A percentile compares a stretch with the other conserved stretches of the same genome.
These are phyloP conservation scores for Trichoderma endophyticum DNA, from an alignment of 2,329 filamentous ascomycete genomes.

Conservation along the genomic window DNA sequence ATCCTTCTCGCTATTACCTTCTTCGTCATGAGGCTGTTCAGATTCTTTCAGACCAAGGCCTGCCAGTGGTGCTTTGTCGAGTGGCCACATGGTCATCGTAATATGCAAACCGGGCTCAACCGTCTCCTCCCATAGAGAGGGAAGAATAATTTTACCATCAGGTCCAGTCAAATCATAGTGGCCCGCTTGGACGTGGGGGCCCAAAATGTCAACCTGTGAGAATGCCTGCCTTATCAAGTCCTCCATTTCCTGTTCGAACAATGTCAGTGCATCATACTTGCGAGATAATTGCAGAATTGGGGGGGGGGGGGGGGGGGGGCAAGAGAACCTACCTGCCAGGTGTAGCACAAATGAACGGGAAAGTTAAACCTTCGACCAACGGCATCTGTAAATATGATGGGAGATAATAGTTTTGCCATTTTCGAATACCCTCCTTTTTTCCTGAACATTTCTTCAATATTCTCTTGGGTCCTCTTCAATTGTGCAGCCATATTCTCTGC, in stretches of 20 bases:
- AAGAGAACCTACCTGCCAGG: constrained; percentile 74
- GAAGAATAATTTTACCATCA: constrained; percentile 77
- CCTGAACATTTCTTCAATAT: constrained; percentile 47
- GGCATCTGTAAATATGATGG: constrained; percentile 88
- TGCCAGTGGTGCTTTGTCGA: constrained; percentile 41
- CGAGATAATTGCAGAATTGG: no score
- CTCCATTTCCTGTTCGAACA: constrained; percentile 68
- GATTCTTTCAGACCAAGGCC: constrained; percentile 15
- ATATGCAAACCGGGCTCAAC: constrained; percentile 66
- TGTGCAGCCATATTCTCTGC: constrained; percentile 40
- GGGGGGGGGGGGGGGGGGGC: no score
- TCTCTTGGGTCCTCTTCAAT: constrained; percentile 23
- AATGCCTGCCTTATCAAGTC: constrained; percentile 86
- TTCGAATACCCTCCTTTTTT: constrained; percentile 48
- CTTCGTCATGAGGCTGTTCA: not conserved
- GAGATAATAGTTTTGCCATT: constrained; percentile 58
- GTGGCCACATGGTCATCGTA: constrained; percentile 59
- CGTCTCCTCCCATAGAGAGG: constrained; percentile 73
- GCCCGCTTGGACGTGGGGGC: constrained; percentile 71
- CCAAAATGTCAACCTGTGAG: constrained; percentile 71
- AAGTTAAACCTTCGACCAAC: constrained; percentile 93
- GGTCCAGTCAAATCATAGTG: constrained; percentile 79
- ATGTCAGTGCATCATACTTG: constrained; percentile 6
- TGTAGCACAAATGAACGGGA: constrained; percentile 79
- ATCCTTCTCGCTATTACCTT: not conserved